Evolutionary conservation across 1,284 basidiomycete species (phyloP).

Genomic region (Cutaneotrichosporon cavernicola): DNA sequence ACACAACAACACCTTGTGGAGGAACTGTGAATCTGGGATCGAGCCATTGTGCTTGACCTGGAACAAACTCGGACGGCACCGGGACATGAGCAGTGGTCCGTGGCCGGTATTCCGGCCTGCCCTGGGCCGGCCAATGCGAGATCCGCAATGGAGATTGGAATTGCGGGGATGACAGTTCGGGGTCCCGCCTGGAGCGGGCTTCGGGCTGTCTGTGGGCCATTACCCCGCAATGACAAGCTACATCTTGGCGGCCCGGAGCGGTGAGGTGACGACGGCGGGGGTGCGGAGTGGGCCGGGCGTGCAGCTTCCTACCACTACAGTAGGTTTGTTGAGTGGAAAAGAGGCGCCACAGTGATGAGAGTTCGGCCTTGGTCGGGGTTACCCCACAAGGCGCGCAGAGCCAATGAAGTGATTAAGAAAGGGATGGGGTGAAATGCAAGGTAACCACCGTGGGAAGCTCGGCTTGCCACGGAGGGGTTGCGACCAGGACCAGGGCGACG

Average conservation of each 20-base stretch:
- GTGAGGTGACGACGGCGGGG: background rate
- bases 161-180: conserved; percentile 1
- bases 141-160: background rate
- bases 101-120: background rate
- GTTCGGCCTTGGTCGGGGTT: conserved; percentile 15
- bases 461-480: background rate
- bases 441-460: conserved; percentile 8
- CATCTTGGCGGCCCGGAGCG: background rate
- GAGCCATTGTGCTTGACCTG: background rate
- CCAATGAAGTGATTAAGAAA: conserved; percentile 1
- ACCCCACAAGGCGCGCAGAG: conserved; percentile 7
- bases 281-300: background rate
- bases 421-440: background rate
- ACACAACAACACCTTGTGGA: no score
- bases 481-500: background rate
- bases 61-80: background rate
- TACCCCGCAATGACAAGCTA: conserved; percentile 7
- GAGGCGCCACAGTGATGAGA: conserved; percentile 5
- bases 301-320: no score
- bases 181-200: conserved; percentile 1
- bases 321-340: no score
- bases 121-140: background rate
- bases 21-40: background rate
- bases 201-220: conserved; percentile 4
- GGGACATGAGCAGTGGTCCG: background rate